Evolutionary conservation across 805 yeast genomes (phyloP).

Genomic region (Ogataea corticis): DNA sequence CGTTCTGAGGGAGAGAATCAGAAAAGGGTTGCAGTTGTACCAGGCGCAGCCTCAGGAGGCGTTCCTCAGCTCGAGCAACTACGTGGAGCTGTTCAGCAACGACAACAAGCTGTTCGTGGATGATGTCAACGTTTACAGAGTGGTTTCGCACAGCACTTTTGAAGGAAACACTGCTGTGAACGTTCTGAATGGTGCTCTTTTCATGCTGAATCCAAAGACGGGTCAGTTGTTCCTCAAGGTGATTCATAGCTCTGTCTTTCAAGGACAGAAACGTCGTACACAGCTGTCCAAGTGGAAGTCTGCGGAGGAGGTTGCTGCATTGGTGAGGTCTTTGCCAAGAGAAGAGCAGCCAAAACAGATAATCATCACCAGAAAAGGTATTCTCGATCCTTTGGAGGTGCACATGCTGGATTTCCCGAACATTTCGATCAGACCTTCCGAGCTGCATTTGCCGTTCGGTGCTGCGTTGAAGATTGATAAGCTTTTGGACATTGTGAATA

Average conservation of each 20-base stretch:
- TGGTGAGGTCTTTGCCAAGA: slow-evolving; percentile 81
- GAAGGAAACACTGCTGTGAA: slow-evolving; percentile 93
- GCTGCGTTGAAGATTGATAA: slow-evolving; percentile 82
- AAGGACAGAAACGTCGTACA: slow-evolving; percentile 92
- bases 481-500: slow-evolving; percentile 71
- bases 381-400: slow-evolving; percentile 92
- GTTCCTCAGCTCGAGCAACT: slow-evolving; percentile 82
- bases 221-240: slow-evolving; percentile 89
- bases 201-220: slow-evolving; percentile 83
- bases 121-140: slow-evolving; percentile 92
- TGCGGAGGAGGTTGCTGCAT: slow-evolving; percentile 94
- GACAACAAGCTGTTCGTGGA: slow-evolving; percentile 87
- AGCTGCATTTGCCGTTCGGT: slow-evolving; percentile 84
- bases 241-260: slow-evolving; percentile 93
- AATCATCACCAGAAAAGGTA: slow-evolving; percentile 86
- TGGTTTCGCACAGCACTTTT: slow-evolving; percentile 83
- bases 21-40: slow-evolving; percentile 90
- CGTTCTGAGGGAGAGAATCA: slow-evolving; percentile 87
- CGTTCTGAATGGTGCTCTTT: slow-evolving; percentile 91
- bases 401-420: slow-evolving; percentile 97
- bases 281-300: slow-evolving; percentile 98
- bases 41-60: slow-evolving; percentile 95
- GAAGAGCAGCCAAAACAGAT: slow-evolving; percentile 95
- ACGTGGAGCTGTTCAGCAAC: slow-evolving; percentile 82
- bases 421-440: slow-evolving; percentile 85